phyloP scores from a whole-genome alignment of 495 filamentous ascomycete species.

The Tricharina praecox region DNA sequence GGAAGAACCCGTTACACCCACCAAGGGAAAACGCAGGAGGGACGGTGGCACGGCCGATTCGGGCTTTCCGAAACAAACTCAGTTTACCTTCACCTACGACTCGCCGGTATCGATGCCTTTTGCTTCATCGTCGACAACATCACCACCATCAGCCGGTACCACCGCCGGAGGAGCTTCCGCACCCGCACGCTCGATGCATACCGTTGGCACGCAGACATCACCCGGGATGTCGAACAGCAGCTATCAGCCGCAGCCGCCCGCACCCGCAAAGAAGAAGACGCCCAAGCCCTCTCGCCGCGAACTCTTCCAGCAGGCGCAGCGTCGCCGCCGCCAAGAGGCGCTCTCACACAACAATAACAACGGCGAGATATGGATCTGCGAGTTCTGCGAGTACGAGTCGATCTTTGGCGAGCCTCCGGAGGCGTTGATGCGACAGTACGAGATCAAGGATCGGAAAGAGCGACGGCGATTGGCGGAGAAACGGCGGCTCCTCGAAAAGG shows the following conservation, averaged over 20 bases:
- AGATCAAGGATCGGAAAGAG: slow-evolving; percentile 79
- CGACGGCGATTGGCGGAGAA: slow-evolving; percentile 68
- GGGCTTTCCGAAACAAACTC: slow-evolving; percentile 23
- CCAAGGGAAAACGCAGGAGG: slow-evolving; percentile 11
- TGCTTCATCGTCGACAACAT: slow-evolving; percentile 16
- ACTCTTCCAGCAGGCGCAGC: slow-evolving; percentile 44
- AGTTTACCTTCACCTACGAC: slow-evolving; percentile 26
- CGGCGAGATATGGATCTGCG: slow-evolving; percentile 77
- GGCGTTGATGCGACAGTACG: slow-evolving; percentile 78
- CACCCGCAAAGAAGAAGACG: slow-evolving; percentile 38
- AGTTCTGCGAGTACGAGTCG: slow-evolving; percentile 76
- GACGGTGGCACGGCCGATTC: slow-evolving; percentile 2
- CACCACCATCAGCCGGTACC: slow-evolving; percentile 4
- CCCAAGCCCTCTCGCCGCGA: slow-evolving; percentile 39
- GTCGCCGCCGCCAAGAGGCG: slow-evolving; percentile 52
- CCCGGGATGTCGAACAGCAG: slow-evolving; percentile 22
- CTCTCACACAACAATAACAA: slow-evolving; percentile 56
- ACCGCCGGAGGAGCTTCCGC: slow-evolving; percentile 9
- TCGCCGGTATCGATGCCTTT: slow-evolving; percentile 19
- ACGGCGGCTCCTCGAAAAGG: slow-evolving; percentile 70
- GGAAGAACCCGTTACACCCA: slow-evolving; percentile 12
- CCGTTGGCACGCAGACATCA: slow-evolving; percentile 27
- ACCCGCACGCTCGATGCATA: slow-evolving; percentile 23
- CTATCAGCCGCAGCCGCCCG: slow-evolving; percentile 29
- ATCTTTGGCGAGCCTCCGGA: slow-evolving; percentile 70